Evolutionary conservation across 495 filamentous ascomycete genomes (phyloP).

Genomic region (Letharia columbiana): DNA sequence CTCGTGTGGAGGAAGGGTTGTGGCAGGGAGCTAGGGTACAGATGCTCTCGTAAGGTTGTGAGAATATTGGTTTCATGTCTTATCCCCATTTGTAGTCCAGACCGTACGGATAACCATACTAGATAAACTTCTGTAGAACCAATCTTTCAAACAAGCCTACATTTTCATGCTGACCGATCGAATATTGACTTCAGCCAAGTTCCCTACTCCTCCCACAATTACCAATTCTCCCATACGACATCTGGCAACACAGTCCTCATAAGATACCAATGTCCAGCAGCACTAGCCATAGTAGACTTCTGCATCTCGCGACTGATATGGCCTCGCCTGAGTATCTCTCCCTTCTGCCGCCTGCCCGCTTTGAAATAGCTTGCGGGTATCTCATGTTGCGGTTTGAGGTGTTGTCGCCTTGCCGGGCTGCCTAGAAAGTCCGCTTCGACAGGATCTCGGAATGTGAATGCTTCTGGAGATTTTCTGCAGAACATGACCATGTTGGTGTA

Average conservation of each 20-base stretch:
- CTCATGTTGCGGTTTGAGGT: constrained; percentile 67
- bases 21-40: too few relatives aligned
- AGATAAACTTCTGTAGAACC: too few relatives aligned
- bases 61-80: too few relatives aligned
- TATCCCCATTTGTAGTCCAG: too few relatives aligned
- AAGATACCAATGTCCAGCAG: constrained; percentile 78
- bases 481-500: constrained; percentile 86
- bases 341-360: constrained; percentile 37
- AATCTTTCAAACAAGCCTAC: too few relatives aligned
- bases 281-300: constrained; percentile 63
- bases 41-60: too few relatives aligned
- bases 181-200: neutral
- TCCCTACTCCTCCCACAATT: constrained; percentile 21
- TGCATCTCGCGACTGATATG: constrained; percentile 49
- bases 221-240: constrained; percentile 85
- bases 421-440: constrained; percentile 58
- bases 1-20: too few relatives aligned
- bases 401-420: constrained; percentile 56
- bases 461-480: constrained; percentile 38
- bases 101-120: too few relatives aligned
- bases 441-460: constrained; percentile 61
- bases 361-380: constrained; percentile 41
- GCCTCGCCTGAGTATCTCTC: constrained; percentile 43
- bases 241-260: constrained; percentile 79
- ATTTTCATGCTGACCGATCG: too few relatives aligned